These are phyloP conservation scores for Raphanus raphanistrum DNA, from an alignment of 345 rosid genomes.

Conservation along the genomic window DNA sequence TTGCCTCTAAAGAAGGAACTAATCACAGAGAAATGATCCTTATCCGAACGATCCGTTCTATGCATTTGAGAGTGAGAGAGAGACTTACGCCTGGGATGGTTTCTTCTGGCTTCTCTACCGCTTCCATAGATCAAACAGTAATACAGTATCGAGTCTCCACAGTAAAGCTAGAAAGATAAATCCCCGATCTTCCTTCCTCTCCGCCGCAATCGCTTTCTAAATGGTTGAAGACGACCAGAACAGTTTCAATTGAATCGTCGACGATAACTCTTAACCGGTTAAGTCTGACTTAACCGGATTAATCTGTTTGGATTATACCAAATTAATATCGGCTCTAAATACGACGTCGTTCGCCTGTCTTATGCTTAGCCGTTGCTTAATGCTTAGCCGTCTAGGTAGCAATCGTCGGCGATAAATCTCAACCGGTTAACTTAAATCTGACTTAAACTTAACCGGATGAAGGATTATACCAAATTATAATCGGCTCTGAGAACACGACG, in stretches of 20 bases:
- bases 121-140: conserved; percentile 38
- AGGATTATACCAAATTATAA: neutral
- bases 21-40: neutral
- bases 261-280: neutral
- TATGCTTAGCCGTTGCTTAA: neutral
- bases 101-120: conserved; percentile 37
- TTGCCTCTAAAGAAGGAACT: neutral
- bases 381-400: too few species aligned
- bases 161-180: neutral
- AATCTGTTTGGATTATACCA: neutral
- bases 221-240: conserved; percentile 27
- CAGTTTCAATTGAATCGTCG: neutral
- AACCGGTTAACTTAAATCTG: neutral
- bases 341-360: neutral
- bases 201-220: conserved; percentile 22
- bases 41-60: neutral
- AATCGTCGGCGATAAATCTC: neutral
- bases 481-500: neutral
- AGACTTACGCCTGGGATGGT: conserved; percentile 39
- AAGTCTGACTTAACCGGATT: neutral
- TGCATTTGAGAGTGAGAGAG: neutral
- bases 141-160: neutral
- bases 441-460: neutral
- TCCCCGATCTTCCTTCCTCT: neutral
- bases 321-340: neutral